Evolutionary conservation across 2,329 filamentous ascomycete species (phyloP).

Genomic region (Ascochyta rabiei): DNA sequence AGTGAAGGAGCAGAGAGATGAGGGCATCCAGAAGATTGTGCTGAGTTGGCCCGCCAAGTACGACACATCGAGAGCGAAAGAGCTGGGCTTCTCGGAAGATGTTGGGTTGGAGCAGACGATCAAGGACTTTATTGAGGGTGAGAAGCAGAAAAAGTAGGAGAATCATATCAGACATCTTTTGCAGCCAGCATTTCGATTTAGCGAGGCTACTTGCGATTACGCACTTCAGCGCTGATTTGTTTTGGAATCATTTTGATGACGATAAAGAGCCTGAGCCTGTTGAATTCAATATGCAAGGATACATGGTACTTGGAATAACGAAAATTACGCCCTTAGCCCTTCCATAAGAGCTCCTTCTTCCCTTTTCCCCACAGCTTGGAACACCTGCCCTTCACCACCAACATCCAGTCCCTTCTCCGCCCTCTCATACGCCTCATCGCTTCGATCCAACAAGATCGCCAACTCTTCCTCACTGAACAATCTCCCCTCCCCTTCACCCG

Average conservation of each 20-base stretch:
- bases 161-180: neutral
- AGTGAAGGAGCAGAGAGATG: conserved; percentile 59
- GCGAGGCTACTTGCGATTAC: too few relatives aligned
- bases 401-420: conserved; percentile 81
- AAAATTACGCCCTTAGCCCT: conserved; percentile 50
- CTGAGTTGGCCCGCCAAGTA: conserved; percentile 63
- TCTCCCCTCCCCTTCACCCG: conserved; percentile 62
- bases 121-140: conserved; percentile 49
- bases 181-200: neutral
- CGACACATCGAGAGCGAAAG: conserved; percentile 61
- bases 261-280: too few relatives aligned
- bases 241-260: too few relatives aligned
- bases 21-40: conserved; percentile 59
- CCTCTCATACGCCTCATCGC: conserved; percentile 68
- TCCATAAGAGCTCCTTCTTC: conserved; percentile 58
- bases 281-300: neutral
- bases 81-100: conserved; percentile 60
- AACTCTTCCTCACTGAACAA: conserved; percentile 79
- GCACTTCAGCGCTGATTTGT: too few relatives aligned
- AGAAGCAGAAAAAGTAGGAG: conserved; percentile 25
- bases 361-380: conserved; percentile 82
- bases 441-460: conserved; percentile 77
- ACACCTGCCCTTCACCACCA: conserved; percentile 63
- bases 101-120: conserved; percentile 55
- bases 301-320: neutral